A percentile compares a stretch with the other conserved stretches of the same genome.
Evolutionary conservation across 371 early-diverging fungal species (phyloP).

Genomic region (Amoeboaphelidium protococcarum): DNA sequence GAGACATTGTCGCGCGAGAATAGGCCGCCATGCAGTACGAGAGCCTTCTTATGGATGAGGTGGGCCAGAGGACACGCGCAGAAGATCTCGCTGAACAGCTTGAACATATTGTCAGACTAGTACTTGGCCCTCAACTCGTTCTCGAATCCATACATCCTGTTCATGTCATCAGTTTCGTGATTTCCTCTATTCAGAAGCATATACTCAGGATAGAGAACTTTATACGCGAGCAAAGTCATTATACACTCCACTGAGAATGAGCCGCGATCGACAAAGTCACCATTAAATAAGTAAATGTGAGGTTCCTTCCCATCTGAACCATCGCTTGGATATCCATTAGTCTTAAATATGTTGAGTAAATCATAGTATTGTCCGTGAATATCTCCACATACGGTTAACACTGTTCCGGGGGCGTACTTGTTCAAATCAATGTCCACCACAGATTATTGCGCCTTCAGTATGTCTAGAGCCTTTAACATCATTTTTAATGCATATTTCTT

Average conservation of each 20-base stretch:
- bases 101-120: conserved; percentile 57
- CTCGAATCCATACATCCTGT: conserved; percentile 93
- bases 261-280: conserved; percentile 96
- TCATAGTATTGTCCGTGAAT: conserved; percentile 98
- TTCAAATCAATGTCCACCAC: conserved; percentile 60
- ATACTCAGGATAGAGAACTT: conserved; percentile 58
- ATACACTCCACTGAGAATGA: conserved; percentile 86
- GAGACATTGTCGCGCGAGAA: conserved; percentile 75
- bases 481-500: conserved; percentile 62
- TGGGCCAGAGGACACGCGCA: conserved; percentile 80
- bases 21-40: conserved; percentile 94
- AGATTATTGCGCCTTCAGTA: conserved; percentile 38
- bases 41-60: conserved; percentile 63
- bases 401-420: conserved; percentile 15
- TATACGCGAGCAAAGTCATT: conserved; percentile 70
- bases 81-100: conserved; percentile 77
- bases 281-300: conserved; percentile 41
- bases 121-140: conserved; percentile 92
- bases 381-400: conserved; percentile 88
- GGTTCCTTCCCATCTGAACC: too few relatives aligned
- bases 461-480: conserved; percentile 34
- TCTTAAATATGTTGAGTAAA: conserved; percentile 68
- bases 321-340: conserved; percentile 66
- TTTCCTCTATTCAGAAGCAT: conserved; percentile 82
- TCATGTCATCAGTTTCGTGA: conserved; percentile 95